Base-by-base conservation (phyloP, 1,139 yeast genomes). In the Nadsonia starkeyi-henricii region DNA sequence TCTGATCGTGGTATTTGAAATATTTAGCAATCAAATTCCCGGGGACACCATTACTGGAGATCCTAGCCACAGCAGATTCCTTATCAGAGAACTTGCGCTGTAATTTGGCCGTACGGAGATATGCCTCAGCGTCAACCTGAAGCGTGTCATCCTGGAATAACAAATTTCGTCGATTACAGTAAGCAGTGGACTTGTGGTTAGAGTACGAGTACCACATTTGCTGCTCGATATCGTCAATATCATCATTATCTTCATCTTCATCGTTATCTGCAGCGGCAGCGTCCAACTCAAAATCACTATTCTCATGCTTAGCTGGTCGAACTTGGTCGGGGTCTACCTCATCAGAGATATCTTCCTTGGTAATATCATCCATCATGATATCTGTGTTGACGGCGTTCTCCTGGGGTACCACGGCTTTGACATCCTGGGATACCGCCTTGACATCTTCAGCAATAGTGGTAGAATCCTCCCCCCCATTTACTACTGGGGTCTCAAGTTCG, bases 51-150 rank as follows among this genome's bases (percentile, higher is more conserved):
- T 33, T 33, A 33, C 39, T 33, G 12, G 39, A 15, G 12, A 33
- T 33, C 17, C 12, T 33, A 13, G 39, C 39, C 5, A 33, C 17
- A 7, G 39, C 39, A 9, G 17, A 12, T 15, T 33, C 39, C 39
- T 33, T 33, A 54, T 58, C 59, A 55, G 68, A 54, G 62, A 50
- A 64, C 47, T 59, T 58, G 19, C 56, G 59, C 69, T 65, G 65
- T 1, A 53, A 53, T 12, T 50, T 51, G 2, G 65, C 54, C 41
- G 55, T 56, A 9, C 69, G 55, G 28, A 59, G 43, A 3, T 82
- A 68, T 0, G 96, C 95, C 20, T 75, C 79, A 0, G 85, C 79
- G 47, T 85, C 80, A 4, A 72, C 65, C 53, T 81, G 81, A 13
- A 89, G 63, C 50, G 70, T 73, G 54, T 70, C 67, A 18, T 75